Evolutionary conservation across 805 yeast genomes (phyloP).

Genomic region (Wickerhamiella occidentalis): DNA sequence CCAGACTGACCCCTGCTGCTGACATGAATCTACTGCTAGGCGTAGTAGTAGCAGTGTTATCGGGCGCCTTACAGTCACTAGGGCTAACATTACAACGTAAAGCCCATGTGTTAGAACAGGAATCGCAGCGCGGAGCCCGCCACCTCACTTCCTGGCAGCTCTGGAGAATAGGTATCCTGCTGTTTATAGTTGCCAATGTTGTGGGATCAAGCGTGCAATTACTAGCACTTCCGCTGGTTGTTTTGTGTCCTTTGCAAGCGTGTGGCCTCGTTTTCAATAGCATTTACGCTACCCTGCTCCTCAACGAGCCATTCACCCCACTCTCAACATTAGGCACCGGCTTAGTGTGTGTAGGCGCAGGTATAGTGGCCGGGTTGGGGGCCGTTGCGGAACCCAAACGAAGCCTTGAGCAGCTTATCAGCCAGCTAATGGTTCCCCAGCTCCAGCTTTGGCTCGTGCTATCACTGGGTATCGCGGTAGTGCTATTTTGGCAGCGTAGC

Average conservation of each 20-base stretch:
- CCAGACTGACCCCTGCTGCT: constrained; percentile 4
- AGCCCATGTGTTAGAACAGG: constrained; percentile 45
- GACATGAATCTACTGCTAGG: constrained; percentile 37
- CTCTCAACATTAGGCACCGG: constrained; percentile 52
- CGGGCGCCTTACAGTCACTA: constrained; percentile 68
- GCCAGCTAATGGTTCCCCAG: constrained; percentile 32
- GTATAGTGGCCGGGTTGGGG: constrained; percentile 65
- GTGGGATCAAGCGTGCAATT: constrained; percentile 76
- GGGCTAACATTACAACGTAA: constrained; percentile 76
- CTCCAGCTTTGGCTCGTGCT: constrained; percentile 48
- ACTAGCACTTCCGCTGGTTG: constrained; percentile 67
- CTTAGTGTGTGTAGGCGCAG: constrained; percentile 61
- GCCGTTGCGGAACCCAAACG: constrained; percentile 43
- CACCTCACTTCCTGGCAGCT: constrained; percentile 29
- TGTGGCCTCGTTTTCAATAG: constrained; percentile 82
- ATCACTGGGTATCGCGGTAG: constrained; percentile 27
- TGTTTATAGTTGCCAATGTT: constrained; percentile 62
- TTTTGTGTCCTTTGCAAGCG: constrained; percentile 73
- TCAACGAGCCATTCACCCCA: constrained; percentile 54
- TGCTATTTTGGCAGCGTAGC: constrained; percentile 7
- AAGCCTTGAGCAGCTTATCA: constrained; percentile 36
- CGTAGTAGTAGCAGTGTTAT: constrained; percentile 55
- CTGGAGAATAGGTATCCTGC: constrained; percentile 63
- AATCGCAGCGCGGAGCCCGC: constrained; percentile 27
- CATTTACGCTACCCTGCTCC: constrained; percentile 51